Evolutionary conservation across 2,329 filamentous ascomycete genomes (phyloP).

Genomic region (Cladosporium sp.): DNA sequence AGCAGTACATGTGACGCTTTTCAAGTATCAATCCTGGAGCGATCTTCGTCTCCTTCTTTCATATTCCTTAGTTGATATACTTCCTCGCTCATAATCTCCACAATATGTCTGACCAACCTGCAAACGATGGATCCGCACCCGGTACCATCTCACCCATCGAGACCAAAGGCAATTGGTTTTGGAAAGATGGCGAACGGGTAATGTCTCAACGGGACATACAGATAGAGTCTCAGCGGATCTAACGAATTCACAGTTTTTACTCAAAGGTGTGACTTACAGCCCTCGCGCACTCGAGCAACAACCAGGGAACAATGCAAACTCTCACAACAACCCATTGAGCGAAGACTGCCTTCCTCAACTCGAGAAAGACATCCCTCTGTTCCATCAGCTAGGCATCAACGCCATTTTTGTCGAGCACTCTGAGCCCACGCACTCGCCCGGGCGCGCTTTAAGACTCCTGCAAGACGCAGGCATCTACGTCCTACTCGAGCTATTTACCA

Average conservation of each 20-base stretch:
- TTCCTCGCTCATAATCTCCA: not conserved
- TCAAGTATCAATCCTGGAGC: too few species aligned
- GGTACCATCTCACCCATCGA: conserved; percentile 3
- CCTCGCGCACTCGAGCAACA: not conserved
- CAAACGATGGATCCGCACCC: not conserved
- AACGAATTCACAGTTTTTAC: conserved; percentile 15
- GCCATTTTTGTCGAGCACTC: conserved; percentile 16
- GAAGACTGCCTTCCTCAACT: conserved; percentile 16
- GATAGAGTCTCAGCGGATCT: not conserved
- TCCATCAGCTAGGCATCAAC: conserved; percentile 20
- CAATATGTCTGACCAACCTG: not conserved
- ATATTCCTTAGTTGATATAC: too few species aligned
- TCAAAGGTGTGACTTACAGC: conserved; percentile 23
- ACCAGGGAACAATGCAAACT: not conserved
- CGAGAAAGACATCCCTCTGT: conserved; percentile 16
- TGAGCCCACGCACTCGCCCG: conserved; percentile 14
- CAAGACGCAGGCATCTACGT: conserved; percentile 21
- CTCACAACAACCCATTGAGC: conserved; percentile 15
- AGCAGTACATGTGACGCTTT: too few species aligned
- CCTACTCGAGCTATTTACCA: conserved; percentile 15
- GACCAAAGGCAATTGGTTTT: conserved; percentile 16
- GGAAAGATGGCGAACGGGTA: conserved; percentile 10
- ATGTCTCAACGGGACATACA: too few species aligned
- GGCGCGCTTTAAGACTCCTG: conserved; percentile 16
- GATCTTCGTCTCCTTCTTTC: not conserved